phyloP scores from a whole-genome alignment of 2,329 filamentous ascomycete species.

The Aspergillus novoparasiticus region DNA sequence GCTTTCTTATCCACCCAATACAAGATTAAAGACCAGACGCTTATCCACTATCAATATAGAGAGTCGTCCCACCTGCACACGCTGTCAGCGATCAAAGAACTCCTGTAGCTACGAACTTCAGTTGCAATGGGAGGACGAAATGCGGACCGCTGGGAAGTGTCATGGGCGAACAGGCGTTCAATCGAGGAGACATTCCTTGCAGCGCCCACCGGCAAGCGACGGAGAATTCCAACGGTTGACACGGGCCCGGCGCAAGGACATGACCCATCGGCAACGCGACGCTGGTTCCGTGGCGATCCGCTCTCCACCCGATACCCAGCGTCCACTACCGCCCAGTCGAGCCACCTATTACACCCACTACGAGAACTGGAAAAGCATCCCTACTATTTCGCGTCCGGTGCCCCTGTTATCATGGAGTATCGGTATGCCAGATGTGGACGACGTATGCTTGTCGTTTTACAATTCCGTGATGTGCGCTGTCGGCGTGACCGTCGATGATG shows the following conservation, averaged over 20 bases:
- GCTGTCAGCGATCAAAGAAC: conserved; percentile 8
- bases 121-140: conserved; percentile 11
- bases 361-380: neutral
- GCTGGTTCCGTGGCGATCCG: neutral
- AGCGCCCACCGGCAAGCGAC: neutral
- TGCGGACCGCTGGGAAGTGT: conserved; percentile 10
- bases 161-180: conserved; percentile 9
- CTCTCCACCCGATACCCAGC: neutral
- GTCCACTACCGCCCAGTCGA: neutral
- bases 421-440: neutral
- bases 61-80: conserved; percentile 7
- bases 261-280: neutral
- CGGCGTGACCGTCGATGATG: conserved; percentile 11
- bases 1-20: neutral
- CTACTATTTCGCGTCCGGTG: neutral
- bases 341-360: neutral
- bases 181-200: neutral
- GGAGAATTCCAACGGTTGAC: neutral
- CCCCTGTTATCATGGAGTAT: neutral
- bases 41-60: neutral
- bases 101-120: conserved; percentile 5
- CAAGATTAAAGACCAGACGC: neutral
- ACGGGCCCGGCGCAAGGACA: neutral
- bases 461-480: conserved; percentile 10
- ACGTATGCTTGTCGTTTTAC: conserved; percentile 8